Evolutionary conservation across 192 early-diverging fungal species (phyloP), one percentile per base, ranked within the genome.

Genomic region (Diversispora eburnea): DNA sequence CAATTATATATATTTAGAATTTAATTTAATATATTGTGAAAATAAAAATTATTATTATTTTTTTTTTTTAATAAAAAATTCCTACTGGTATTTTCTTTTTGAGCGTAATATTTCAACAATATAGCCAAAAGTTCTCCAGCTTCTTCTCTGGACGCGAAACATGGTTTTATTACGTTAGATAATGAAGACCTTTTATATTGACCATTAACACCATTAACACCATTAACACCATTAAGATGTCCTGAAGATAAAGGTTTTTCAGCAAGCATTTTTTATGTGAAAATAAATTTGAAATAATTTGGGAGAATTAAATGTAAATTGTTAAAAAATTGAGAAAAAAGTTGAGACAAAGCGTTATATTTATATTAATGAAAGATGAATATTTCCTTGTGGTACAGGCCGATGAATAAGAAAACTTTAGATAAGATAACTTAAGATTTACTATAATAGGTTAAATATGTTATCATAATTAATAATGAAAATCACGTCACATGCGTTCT

Each of bases 71-170:
- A 17, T 46, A 46, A 59, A 71, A 45, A 20, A 9, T 17, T 0
- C 46, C 13, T 46, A 72, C 70, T 9, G 20, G 70, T 61, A 33
- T 72, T 58, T 6, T 19, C 6, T 1, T 49, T 22, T 20, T 42
- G 19, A 25, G 42, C 45, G 20, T 72, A 49, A 72, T 49, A 51
- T 25, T 25, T 61, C 45, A 72, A 39, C 17, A 49, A 19, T 8
- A 6, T 60, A 3, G 70, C 70, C 19, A 72, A 25, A 5, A 61
- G 15, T 48, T 59, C 43, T 41, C 70, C 70, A 39, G 47, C 58
- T 17, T 72, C 70, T 8, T 25, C 17, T 52, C 55, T 15, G 4
- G 70, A 72, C 42, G 47, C n/a, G 10, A 72, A 72, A n/a, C n/a
- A 33, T 8, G 56, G 10, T 8, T 47, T 17, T 12, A 12, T 3